Conservation (phyloP, 2,329 filamentous ascomycete genomes). For the Pestalotiopsis sp. region DNA sequence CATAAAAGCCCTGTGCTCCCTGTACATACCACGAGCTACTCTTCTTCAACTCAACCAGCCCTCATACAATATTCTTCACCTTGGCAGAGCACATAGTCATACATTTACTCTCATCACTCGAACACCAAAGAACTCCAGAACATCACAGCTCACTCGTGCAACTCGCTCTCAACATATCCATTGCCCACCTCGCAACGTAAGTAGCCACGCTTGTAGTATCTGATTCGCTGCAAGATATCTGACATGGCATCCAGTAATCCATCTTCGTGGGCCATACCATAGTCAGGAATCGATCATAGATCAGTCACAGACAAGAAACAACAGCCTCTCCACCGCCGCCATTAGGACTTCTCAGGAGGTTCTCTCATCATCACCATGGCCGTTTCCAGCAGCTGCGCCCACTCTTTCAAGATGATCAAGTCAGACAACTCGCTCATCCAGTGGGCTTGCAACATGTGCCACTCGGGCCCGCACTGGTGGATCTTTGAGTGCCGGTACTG, state of each 20-base stretch:
- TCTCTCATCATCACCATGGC: slow-evolving; percentile 43
- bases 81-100: too few species aligned
- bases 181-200: not conserved
- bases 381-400: slow-evolving; percentile 60
- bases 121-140: not conserved
- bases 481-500: slow-evolving; percentile 73
- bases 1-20: slow-evolving; percentile 18
- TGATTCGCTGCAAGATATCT: not conserved
- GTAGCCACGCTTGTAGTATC: not conserved
- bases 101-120: not conserved
- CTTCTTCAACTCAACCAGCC: not conserved
- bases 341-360: not conserved
- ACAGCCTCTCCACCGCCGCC: not conserved
- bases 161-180: not conserved
- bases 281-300: not conserved
- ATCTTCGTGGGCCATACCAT: not conserved
- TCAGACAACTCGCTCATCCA: slow-evolving; percentile 66
- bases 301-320: not conserved
- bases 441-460: slow-evolving; percentile 68
- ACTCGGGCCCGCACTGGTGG: slow-evolving; percentile 67
- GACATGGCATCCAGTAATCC: not conserved
- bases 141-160: not conserved
- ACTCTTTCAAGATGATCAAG: slow-evolving; percentile 68
- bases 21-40: slow-evolving; percentile 6
- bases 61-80: not conserved